Evolutionary conservation across 2,329 filamentous ascomycete genomes (phyloP).

Genomic region (Exserohilum turcica): DNA sequence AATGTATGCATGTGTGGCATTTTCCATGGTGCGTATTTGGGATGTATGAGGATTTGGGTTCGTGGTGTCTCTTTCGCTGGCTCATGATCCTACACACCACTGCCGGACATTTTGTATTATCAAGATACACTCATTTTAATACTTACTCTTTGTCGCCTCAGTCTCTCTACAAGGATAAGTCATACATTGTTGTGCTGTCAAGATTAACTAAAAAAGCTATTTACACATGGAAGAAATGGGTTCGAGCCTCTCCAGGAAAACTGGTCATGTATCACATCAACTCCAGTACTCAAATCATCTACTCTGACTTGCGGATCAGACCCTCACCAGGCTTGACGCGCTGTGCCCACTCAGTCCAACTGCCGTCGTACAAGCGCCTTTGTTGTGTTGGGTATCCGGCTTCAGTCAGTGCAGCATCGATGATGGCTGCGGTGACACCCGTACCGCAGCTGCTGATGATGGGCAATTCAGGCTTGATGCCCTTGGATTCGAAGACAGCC

Average conservation of each 20-base stretch:
- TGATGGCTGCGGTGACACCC: constrained; percentile 87
- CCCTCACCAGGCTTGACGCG: constrained; percentile 65
- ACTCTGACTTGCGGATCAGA: constrained; percentile 61
- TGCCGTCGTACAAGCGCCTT: constrained; percentile 88
- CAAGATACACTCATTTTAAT: background rate
- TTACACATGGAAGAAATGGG: constrained; percentile 6
- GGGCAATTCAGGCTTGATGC: constrained; percentile 76
- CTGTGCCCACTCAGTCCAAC: constrained; percentile 90
- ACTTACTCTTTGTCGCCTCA: too few relatives aligned
- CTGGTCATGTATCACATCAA: background rate
- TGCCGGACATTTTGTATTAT: too few relatives aligned
- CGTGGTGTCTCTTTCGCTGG: too few relatives aligned
- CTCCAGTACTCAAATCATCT: background rate
- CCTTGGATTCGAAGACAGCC: constrained; percentile 77
- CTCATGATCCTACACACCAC: too few relatives aligned
- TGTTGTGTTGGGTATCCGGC: constrained; percentile 74
- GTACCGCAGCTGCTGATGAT: constrained; percentile 91
- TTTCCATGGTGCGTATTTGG: too few relatives aligned
- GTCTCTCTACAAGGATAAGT: too few relatives aligned
- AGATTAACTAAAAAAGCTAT: background rate
- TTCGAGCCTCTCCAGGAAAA: constrained; percentile 7
- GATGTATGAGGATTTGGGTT: too few relatives aligned
- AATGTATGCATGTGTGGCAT: too few relatives aligned
- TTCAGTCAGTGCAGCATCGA: constrained; percentile 83
- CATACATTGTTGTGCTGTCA: background rate